Base-by-base conservation (phyloP, 140 eudicot genomes). In the Erigeron philadelphicus region DNA sequence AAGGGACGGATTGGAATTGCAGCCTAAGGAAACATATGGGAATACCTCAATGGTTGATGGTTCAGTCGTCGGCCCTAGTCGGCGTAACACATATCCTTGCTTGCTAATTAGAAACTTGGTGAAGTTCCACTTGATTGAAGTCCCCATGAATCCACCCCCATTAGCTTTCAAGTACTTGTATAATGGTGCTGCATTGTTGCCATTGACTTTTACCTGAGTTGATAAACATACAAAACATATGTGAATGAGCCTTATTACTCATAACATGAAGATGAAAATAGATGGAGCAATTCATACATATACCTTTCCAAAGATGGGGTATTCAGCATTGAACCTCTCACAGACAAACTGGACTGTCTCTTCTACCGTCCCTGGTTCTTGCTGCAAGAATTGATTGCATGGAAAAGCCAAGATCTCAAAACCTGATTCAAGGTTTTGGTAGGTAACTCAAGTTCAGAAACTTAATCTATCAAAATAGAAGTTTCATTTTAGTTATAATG, bases 401-500 rank as follows among this genome's bases (percentile, higher is more conserved):
- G 94, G 94, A 49, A 86, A 86, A 46, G 94, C 94, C 73, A 86
- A 64, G 40, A 86, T 79, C 87, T 79, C 89, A 11, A 86, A 72
- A 43, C 94, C 94, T 86, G 72, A 12, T 62, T 64, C 73, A 47
- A 46, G 21, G 3, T 10, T 45, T 18, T 2, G 19, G 17, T 1
- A 15, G 38, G 4, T 18, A 49, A 35, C 6, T 45, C 11, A 1
- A 45, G 49, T 6, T 45, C 11, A 11, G 7, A 45, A 45, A 31
- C 38, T 31, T 31, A 31, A 4, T 31, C 38, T 31, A 31, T 31
- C 38, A 4, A 1, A 31, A 31, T 31, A 2, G 3, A 31, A 31
- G 38, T 31, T 31, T 2, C 38, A 31, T 31, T 31, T 31, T 3
- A 31, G 38, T 31, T 31, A 31, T 31, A 31, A 31, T 31, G 38